These are phyloP conservation scores for Turritis glabra DNA, from an alignment of 345 rosid species.

Conservation along the genomic window DNA sequence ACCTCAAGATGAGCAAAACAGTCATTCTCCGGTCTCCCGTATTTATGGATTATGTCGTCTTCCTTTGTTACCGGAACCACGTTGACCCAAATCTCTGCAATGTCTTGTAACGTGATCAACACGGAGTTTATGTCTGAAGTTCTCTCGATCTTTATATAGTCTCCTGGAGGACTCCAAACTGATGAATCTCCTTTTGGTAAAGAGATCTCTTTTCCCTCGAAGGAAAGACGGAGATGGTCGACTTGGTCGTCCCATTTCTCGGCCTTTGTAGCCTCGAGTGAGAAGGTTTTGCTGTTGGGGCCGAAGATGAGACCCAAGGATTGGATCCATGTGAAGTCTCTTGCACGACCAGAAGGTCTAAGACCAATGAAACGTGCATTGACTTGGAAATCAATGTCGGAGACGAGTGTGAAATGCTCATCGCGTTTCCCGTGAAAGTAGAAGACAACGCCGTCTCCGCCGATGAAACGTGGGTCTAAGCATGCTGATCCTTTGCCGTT, in stretches of 20 bases:
- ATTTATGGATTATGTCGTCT: slow-evolving; percentile 59
- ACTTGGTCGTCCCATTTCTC: slow-evolving; percentile 51
- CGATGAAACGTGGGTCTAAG: slow-evolving; percentile 64
- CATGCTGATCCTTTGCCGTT: slow-evolving; percentile 60
- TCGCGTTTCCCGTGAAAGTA: slow-evolving; percentile 65
- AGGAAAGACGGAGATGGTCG: slow-evolving; percentile 56
- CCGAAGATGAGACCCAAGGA: slow-evolving; percentile 58
- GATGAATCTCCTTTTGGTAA: slow-evolving; percentile 50
- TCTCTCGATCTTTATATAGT: slow-evolving; percentile 52
- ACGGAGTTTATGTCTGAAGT: slow-evolving; percentile 51
- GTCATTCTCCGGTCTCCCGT: slow-evolving; percentile 49
- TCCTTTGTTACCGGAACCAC: slow-evolving; percentile 66
- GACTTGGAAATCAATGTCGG: slow-evolving; percentile 57
- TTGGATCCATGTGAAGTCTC: slow-evolving; percentile 78
- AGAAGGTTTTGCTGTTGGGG: slow-evolving; percentile 39
- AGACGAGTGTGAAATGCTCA: slow-evolving; percentile 58
- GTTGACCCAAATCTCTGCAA: slow-evolving; percentile 53
- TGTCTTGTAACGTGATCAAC: slow-evolving; percentile 40
- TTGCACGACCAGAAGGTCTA: slow-evolving; percentile 46
- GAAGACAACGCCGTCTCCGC: slow-evolving; percentile 62
- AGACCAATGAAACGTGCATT: slow-evolving; percentile 66
- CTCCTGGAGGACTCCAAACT: slow-evolving; percentile 47
- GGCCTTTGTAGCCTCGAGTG: slow-evolving; percentile 54
- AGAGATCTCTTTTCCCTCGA: slow-evolving; percentile 43
- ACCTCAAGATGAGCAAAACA: slow-evolving; percentile 69